phyloP scores from a whole-genome alignment of 805 yeast species.

The Candida nanaspora region DNA sequence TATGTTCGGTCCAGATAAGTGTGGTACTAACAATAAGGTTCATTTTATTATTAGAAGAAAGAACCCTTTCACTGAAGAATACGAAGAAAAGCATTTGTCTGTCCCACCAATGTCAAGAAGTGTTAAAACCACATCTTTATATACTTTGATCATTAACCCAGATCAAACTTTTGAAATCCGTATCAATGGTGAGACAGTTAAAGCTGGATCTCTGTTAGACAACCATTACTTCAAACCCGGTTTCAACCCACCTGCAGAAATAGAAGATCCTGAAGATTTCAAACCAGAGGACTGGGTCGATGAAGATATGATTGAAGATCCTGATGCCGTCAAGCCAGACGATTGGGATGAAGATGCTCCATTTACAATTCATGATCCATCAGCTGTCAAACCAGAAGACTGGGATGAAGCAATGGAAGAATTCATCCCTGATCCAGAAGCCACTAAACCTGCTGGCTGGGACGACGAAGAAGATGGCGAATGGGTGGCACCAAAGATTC shows the following conservation, averaged over 20 bases:
- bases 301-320: conserved; percentile 58
- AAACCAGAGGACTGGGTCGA: conserved; percentile 88
- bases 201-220: conserved; percentile 61
- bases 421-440: conserved; percentile 61
- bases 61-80: conserved; percentile 44
- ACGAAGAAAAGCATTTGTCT: conserved; percentile 62
- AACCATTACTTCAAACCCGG: conserved; percentile 54
- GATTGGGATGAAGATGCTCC: conserved; percentile 82
- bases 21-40: conserved; percentile 75
- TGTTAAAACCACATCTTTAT: conserved; percentile 54
- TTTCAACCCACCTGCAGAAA: conserved; percentile 57
- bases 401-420: conserved; percentile 68
- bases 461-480: conserved; percentile 86
- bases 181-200: conserved; percentile 68
- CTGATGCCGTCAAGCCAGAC: conserved; percentile 60
- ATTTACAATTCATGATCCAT: conserved; percentile 56
- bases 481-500: conserved; percentile 66
- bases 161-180: conserved; percentile 72
- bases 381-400: conserved; percentile 59
- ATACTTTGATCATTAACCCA: conserved; percentile 67
- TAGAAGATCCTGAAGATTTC: conserved; percentile 46
- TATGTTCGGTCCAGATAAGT: conserved; percentile 93
- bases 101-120: conserved; percentile 61
- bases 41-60: conserved; percentile 65
- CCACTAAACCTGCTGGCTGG: conserved; percentile 71